phyloP scores from a whole-genome alignment of 2,329 filamentous ascomycete species.

The Ophiocordyceps camponoti-saundersi region DNA sequence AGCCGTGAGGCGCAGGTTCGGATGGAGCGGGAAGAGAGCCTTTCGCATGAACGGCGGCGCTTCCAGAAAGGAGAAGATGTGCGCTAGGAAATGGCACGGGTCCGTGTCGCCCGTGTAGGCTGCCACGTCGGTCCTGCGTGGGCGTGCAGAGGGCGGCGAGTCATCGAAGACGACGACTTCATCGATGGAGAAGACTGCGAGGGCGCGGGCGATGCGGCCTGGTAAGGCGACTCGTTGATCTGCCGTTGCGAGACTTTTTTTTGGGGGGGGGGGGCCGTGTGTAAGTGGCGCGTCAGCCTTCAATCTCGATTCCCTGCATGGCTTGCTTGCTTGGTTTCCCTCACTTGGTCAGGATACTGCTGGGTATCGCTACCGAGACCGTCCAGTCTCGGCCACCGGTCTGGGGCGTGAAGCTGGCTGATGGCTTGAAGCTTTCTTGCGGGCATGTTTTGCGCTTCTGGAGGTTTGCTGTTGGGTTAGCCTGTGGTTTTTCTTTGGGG shows the following conservation, averaged over 20 bases:
- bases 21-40: conserved; percentile 59
- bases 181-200: conserved; percentile 71
- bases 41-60: conserved; percentile 69
- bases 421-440: conserved; percentile 33
- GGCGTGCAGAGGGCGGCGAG: conserved; percentile 27
- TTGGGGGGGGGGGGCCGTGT: no score
- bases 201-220: conserved; percentile 62
- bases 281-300: neutral
- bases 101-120: conserved; percentile 54
- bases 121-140: conserved; percentile 28
- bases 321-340: neutral
- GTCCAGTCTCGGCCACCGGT: conserved; percentile 52
- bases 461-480: neutral
- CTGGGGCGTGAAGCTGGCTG: conserved; percentile 48
- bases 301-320: neutral
- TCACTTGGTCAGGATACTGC: conserved; percentile 60
- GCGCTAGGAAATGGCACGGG: conserved; percentile 63
- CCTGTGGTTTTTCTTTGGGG: neutral
- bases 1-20: conserved; percentile 58
- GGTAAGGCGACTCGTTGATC: conserved; percentile 61
- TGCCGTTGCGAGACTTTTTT: conserved; percentile 45
- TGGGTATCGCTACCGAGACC: conserved; percentile 60
- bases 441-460: conserved; percentile 33
- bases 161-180: conserved; percentile 75
- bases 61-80: conserved; percentile 68